Conservation (phyloP, 148 eudicot species). For the Diospyros lotus region DNA sequence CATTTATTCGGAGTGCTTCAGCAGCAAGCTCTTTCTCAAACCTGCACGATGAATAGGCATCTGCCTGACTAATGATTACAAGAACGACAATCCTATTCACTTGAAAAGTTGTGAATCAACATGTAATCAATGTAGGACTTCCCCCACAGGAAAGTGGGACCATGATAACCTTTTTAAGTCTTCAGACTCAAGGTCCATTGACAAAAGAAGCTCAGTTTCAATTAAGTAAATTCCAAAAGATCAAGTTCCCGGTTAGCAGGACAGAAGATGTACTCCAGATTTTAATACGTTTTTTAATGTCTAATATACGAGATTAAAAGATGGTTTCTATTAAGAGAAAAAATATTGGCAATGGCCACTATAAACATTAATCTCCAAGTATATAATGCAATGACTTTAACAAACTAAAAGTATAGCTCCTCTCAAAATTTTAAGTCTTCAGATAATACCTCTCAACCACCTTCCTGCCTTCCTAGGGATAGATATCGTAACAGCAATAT, state of each 20-base stretch:
- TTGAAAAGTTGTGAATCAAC: background rate
- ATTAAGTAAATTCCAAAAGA: background rate
- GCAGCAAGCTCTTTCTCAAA: constrained; percentile 82
- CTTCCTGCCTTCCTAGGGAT: too few species aligned
- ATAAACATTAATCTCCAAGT: background rate
- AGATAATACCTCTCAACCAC: too few species aligned
- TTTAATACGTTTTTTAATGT: background rate
- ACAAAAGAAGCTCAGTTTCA: background rate
- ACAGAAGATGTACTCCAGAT: background rate
- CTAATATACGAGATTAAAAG: background rate
- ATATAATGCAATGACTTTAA: background rate
- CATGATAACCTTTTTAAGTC: background rate
- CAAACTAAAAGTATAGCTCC: background rate
- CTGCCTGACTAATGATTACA: constrained; percentile 1
- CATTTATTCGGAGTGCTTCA: constrained; percentile 86
- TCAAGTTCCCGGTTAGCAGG: background rate
- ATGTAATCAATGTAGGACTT: background rate
- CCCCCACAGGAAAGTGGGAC: background rate
- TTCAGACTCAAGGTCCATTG: background rate
- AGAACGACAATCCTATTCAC: background rate
- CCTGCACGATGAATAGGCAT: constrained; percentile 28
- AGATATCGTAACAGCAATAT: too few species aligned
- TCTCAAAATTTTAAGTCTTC: background rate
- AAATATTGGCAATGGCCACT: background rate
- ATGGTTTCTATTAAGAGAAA: background rate